phyloP scores from a whole-genome alignment of 345 rosid species.

The Euphorbia pulcherrima region DNA sequence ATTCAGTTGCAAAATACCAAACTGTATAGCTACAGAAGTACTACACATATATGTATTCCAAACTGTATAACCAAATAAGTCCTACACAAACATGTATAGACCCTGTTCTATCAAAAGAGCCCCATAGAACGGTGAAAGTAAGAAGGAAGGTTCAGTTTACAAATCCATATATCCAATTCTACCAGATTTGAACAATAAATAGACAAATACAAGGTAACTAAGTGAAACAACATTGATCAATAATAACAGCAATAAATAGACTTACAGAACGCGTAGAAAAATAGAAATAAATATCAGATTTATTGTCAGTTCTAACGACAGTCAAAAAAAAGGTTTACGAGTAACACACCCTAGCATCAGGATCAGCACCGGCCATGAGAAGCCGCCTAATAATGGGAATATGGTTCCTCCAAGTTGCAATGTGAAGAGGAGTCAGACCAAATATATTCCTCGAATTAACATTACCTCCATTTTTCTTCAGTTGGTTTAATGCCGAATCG shows the following conservation, averaged over 20 bases:
- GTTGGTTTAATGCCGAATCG: conserved; percentile 52
- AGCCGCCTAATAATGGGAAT: conserved; percentile 84
- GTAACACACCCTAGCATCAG: conserved; percentile 87
- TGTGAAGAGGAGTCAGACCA: conserved; percentile 87
- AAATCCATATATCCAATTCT: neutral
- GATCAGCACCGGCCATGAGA: conserved; percentile 91
- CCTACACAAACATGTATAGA: neutral
- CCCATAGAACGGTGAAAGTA: neutral
- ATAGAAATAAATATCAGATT: neutral
- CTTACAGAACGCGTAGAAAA: neutral
- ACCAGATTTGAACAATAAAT: neutral
- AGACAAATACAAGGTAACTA: neutral
- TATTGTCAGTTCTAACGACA: neutral
- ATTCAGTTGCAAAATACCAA: neutral
- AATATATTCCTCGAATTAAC: conserved; percentile 61
- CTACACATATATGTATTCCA: neutral
- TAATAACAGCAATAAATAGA: neutral
- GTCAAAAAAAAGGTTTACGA: conserved; percentile 3
- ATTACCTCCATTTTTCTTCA: conserved; percentile 84
- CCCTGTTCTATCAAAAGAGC: too few species aligned
- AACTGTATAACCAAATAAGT: neutral
- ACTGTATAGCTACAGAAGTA: neutral
- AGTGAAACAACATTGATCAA: neutral
- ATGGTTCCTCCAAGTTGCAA: conserved; percentile 93
- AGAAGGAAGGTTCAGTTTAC: neutral